Evolutionary conservation across 495 filamentous ascomycete genomes (phyloP).

Genomic region (Letharia columbiana): DNA sequence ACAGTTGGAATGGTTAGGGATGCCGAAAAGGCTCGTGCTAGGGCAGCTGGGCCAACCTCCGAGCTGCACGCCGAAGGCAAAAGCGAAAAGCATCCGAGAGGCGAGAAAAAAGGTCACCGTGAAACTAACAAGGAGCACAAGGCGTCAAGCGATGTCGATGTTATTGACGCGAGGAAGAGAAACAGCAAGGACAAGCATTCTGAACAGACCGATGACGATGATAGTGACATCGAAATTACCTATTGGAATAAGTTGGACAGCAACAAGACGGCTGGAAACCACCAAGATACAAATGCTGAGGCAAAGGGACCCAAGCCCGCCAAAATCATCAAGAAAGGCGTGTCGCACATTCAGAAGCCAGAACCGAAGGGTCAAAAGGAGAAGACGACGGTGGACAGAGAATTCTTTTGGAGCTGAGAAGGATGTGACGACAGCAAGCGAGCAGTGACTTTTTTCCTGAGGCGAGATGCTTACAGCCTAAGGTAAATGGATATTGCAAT

Average conservation of each 20-base stretch:
- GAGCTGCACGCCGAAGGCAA: too few relatives aligned
- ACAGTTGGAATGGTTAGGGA: too few relatives aligned
- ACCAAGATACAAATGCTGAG: neutral
- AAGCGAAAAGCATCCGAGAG: neutral
- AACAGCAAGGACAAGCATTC: neutral
- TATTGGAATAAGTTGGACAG: neutral
- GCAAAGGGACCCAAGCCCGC: neutral
- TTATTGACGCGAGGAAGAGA: neutral
- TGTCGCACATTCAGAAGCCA: neutral
- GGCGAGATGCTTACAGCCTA: neutral
- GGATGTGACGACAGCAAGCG: neutral
- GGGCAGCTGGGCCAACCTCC: too few relatives aligned
- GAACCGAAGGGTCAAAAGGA: neutral
- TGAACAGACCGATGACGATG: neutral
- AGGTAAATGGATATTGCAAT: neutral
- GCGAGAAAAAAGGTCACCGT: neutral
- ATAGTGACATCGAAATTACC: neutral
- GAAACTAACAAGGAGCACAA: neutral
- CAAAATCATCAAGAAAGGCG: neutral
- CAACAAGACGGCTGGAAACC: neutral
- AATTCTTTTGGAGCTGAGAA: neutral
- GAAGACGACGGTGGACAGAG: neutral
- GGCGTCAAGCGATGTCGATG: neutral
- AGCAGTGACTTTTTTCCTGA: neutral
- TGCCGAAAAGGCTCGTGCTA: neutral